These are phyloP conservation scores for Solanum bulbocastanum DNA, from an alignment of 257 asterid genomes.

Conservation along the genomic window DNA sequence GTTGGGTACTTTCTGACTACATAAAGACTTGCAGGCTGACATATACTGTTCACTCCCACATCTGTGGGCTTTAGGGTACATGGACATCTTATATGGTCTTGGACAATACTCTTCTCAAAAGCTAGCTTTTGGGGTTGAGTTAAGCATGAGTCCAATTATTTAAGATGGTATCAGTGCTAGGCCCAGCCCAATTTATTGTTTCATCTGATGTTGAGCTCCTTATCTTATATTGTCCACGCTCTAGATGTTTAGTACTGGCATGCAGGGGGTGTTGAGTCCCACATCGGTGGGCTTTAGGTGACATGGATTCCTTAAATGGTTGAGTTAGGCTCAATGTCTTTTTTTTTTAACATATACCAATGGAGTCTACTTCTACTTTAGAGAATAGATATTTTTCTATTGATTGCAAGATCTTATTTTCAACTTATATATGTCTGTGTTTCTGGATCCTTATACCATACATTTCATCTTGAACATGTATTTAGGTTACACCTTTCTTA, in stretches of 20 bases:
- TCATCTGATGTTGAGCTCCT: not conserved
- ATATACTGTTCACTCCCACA: not conserved
- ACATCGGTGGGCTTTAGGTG: not conserved
- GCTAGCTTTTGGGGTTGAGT: not conserved
- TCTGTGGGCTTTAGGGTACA: not conserved
- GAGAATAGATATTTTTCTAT: not conserved
- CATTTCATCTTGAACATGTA: not conserved
- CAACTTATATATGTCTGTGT: not conserved
- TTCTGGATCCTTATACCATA: not conserved
- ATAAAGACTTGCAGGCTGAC: not conserved
- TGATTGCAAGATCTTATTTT: not conserved
- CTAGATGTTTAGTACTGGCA: not conserved
- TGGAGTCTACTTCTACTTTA: not conserved
- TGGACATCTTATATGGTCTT: not conserved
- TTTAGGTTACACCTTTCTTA: not conserved
- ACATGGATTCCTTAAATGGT: not conserved
- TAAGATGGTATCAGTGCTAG: not conserved
- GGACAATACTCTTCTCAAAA: not conserved
- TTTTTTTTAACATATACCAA: not conserved
- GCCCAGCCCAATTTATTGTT: not conserved
- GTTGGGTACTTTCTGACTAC: not conserved
- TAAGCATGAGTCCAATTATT: not conserved
- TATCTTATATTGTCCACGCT: not conserved
- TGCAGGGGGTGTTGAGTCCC: not conserved
- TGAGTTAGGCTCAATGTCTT: not conserved